Conservation (phyloP, 805 yeast species). For the Suhomyces sp. region DNA sequence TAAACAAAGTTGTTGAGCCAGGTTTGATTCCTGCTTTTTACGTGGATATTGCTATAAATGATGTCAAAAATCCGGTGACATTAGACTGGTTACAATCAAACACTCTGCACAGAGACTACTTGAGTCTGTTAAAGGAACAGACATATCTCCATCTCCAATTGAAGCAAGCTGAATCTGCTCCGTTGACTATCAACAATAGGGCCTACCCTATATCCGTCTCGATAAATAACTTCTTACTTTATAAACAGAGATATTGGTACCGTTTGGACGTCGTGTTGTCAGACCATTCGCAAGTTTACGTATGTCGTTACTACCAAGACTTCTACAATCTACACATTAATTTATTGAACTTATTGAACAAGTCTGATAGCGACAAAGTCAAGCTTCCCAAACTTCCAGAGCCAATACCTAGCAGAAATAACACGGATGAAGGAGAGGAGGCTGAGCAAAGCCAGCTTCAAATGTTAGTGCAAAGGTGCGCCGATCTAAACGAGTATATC, state of each 20-base stretch:
- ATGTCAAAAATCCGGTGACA: conserved; percentile 36
- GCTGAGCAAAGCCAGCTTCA: conserved; percentile 11
- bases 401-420: conserved; percentile 39
- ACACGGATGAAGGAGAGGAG: conserved; percentile 11
- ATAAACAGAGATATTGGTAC: conserved; percentile 50
- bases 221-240: conserved; percentile 39
- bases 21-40: conserved; percentile 54
- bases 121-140: conserved; percentile 15
- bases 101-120: conserved; percentile 1
- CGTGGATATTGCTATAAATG: conserved; percentile 46
- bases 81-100: conserved; percentile 30
- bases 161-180: conserved; percentile 18
- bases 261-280: conserved; percentile 41
- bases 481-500: conserved; percentile 40
- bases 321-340: conserved; percentile 45
- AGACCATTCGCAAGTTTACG: conserved; percentile 34
- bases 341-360: conserved; percentile 20
- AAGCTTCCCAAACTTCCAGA: conserved; percentile 45
- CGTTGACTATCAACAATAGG: conserved; percentile 28
- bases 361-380: conserved; percentile 7
- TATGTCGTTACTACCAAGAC: conserved; percentile 52
- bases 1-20: conserved; percentile 42
- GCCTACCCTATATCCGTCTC: conserved; percentile 33
- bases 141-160: conserved; percentile 28
- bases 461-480: conserved; percentile 36